Percentiles rank a stretch among this genome's conserved stretches.
These are phyloP conservation scores for Stenocarpella maydis DNA, from an alignment of 2,329 filamentous ascomycete species.

Conservation along the genomic window DNA sequence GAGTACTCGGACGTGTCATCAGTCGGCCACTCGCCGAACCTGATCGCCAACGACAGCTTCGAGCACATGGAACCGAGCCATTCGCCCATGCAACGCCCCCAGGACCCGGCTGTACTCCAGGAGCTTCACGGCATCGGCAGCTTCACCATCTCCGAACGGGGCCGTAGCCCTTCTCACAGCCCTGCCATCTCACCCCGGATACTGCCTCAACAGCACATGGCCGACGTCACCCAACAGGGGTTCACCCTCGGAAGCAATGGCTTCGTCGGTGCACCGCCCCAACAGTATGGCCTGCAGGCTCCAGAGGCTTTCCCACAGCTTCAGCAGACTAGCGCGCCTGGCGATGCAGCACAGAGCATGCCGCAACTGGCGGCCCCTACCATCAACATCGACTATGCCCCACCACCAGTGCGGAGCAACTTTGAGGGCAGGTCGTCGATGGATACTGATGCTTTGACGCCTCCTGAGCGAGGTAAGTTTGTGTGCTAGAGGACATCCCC, in stretches of 20 bases:
- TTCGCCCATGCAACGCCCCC: slow-evolving; percentile 81
- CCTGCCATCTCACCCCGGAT: slow-evolving; percentile 72
- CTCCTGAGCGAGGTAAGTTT: slow-evolving; percentile 73
- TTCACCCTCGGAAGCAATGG: slow-evolving; percentile 55
- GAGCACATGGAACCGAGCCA: slow-evolving; percentile 75
- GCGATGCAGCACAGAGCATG: slow-evolving; percentile 62
- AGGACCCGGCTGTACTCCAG: slow-evolving; percentile 77
- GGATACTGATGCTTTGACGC: slow-evolving; percentile 82
- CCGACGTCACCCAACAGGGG: slow-evolving; percentile 59
- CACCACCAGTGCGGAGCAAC: slow-evolving; percentile 71
- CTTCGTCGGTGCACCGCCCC: slow-evolving; percentile 50
- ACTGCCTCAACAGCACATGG: slow-evolving; percentile 62
- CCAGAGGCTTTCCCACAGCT: slow-evolving; percentile 63
- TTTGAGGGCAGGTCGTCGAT: slow-evolving; percentile 74
- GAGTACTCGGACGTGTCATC: slow-evolving; percentile 93
- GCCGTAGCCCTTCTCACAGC: slow-evolving; percentile 81
- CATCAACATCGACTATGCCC: slow-evolving; percentile 93
- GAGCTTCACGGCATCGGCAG: slow-evolving; percentile 79
- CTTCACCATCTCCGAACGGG: slow-evolving; percentile 82
- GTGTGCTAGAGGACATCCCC: neutral
- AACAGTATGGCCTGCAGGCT: slow-evolving; percentile 52
- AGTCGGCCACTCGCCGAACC: slow-evolving; percentile 78
- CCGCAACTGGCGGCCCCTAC: slow-evolving; percentile 78
- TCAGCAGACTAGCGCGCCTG: slow-evolving; percentile 51
- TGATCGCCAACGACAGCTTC: slow-evolving; percentile 80